phyloP scores from a whole-genome alignment of 1,284 basidiomycete genomes.

The Laetiporus sulphureus region DNA sequence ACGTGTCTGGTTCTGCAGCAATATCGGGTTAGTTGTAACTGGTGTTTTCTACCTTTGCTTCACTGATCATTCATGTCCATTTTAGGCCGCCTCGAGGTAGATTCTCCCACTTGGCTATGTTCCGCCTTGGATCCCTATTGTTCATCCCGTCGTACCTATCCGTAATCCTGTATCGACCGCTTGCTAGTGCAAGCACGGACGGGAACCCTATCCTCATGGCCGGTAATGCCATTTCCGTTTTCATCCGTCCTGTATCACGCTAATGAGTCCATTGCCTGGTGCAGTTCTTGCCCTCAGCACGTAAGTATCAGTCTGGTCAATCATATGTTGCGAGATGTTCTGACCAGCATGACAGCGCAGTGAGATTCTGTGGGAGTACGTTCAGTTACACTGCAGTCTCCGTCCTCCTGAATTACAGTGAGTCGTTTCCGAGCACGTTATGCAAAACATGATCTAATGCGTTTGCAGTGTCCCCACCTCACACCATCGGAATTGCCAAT shows the following conservation, averaged over 20 bases:
- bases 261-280: conserved; percentile 6
- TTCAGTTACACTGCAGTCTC: conserved; percentile 76
- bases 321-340: too few relatives aligned
- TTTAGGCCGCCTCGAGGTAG: conserved; percentile 62
- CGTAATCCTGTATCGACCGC: conserved; percentile 61
- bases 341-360: conserved; percentile 56
- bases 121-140: conserved; percentile 68
- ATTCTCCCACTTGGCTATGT: conserved; percentile 82
- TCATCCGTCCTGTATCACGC: conserved; percentile 3
- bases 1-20: conserved; percentile 29
- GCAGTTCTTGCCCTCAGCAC: conserved; percentile 65
- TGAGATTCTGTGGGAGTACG: conserved; percentile 71
- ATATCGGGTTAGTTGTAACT: conserved; percentile 40
- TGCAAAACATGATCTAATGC: not conserved
- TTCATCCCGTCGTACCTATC: conserved; percentile 77
- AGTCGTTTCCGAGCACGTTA: conserved; percentile 20
- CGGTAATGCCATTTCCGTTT: too few relatives aligned
- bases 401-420: conserved; percentile 77
- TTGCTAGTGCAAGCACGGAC: conserved; percentile 54
- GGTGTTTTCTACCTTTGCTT: not conserved
- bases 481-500: conserved; percentile 69
- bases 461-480: conserved; percentile 68
- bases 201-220: conserved; percentile 68
- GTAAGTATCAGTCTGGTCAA: conserved; percentile 46
- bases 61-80: not conserved